Evolutionary conservation across 2,329 filamentous ascomycete species (phyloP).

Genomic region (Aspergillus neoniger): DNA sequence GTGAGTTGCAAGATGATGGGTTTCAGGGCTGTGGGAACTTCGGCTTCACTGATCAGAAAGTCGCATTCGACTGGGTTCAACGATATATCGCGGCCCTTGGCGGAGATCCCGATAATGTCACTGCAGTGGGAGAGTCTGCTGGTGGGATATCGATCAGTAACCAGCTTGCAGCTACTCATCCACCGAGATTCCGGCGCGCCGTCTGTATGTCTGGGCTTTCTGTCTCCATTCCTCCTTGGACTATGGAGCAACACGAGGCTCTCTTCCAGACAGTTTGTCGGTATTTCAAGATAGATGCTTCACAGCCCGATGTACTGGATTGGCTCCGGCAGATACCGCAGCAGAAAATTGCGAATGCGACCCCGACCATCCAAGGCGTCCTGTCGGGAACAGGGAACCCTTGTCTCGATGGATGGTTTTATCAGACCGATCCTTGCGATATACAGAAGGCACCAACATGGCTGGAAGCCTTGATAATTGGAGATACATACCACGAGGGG

Average conservation of each 20-base stretch:
- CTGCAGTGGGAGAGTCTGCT: constrained; percentile 31
- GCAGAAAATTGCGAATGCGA: constrained; percentile 28
- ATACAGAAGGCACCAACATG: constrained; percentile 22
- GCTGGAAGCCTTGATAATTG: constrained; percentile 27
- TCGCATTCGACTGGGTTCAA: constrained; percentile 39
- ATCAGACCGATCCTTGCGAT: constrained; percentile 18
- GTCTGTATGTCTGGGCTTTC: constrained; percentile 30
- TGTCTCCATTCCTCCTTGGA: constrained; percentile 26
- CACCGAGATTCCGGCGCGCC: constrained; percentile 26
- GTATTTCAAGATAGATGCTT: constrained; percentile 24
- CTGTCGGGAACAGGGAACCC: constrained; percentile 28
- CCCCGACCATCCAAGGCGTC: constrained; percentile 25
- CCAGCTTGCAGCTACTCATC: constrained; percentile 23
- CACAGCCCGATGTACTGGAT: constrained; percentile 17
- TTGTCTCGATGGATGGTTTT: constrained; percentile 31
- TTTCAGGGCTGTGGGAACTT: constrained; percentile 39
- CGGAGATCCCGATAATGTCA: constrained; percentile 36
- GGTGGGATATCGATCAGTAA: constrained; percentile 31
- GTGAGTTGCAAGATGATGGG: constrained; percentile 24
- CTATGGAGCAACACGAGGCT: constrained; percentile 24
- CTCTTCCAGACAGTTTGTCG: constrained; percentile 23
- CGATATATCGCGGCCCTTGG: constrained; percentile 36
- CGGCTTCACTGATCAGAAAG: constrained; percentile 39
- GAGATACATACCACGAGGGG: constrained; percentile 31
- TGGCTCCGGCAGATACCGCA: constrained; percentile 24